Base-by-base conservation (phyloP, 768 basidiomycete genomes). In the Russula sp. region DNA sequence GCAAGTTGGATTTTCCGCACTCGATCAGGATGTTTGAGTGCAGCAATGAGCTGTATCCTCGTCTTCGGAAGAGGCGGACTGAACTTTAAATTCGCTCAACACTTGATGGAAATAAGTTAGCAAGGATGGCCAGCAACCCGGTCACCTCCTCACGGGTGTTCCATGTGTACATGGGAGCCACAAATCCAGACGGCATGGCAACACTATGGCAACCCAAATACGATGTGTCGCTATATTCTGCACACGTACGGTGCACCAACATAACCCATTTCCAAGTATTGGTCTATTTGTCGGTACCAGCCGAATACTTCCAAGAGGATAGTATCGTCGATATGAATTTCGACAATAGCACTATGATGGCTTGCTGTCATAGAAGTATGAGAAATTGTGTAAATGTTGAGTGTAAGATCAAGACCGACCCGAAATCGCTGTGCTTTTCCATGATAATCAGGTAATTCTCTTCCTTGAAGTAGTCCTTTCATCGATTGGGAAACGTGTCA, bases 131-230 rank as follows among this genome's bases (percentile, higher is more conserved):
- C 59, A 60, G 20, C 20, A 52, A 52, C 10, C 13, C 59, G 42
- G 24, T 9, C 10, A 16, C 46, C n/a, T 48, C 42, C 40, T 61
- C 44, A 38, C 53, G 7, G 44, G 61, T 8, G 44, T 55, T 14
- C 53, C 24, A 18, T 62, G 3, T n/a, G 44, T 62, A 32, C 61
- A 55, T 11, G 26, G 26, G 10, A 62, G 32, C 8, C 53, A 46
- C 32, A 62, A 24, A 9, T 62, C 61, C 14, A 55, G 61, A 28
- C 53, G 44, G 26, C 11, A n/a, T n/a, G n/a, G n/a, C n/a, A n/a
- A n/a, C n/a, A n/a, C n/a, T n/a, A 24, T 7, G 61, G 44, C n/a
- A 53, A 62, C 14, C 1, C 30, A 36, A 55, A 36, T 28, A 62
- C 46, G 18, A 62, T 24, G 1, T 48, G 18, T 30, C 53, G 44